A percentile compares a stretch with the other conserved stretches of the same genome.
Evolutionary conservation across 2,329 filamentous ascomycete species (phyloP).

Genomic region (Aphanoascus verrucosus): DNA sequence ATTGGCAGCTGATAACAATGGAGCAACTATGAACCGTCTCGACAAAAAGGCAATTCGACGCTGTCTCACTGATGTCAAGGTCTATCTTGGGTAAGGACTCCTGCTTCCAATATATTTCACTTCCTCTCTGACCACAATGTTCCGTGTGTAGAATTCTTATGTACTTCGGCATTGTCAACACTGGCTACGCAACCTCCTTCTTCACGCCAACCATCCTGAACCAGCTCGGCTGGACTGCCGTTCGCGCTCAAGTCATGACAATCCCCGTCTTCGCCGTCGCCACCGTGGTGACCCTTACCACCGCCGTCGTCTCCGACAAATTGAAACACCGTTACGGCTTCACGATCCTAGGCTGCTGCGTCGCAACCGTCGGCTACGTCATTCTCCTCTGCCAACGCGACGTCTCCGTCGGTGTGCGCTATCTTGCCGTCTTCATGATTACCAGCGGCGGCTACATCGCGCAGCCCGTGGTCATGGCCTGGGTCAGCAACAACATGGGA

Average conservation of each 20-base stretch:
- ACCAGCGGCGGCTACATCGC: conserved; percentile 45
- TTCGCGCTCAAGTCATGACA: conserved; percentile 40
- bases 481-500: conserved; percentile 48
- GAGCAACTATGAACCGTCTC: conserved; percentile 44
- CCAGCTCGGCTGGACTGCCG: conserved; percentile 47
- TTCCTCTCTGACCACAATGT: neutral
- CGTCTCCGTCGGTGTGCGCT: conserved; percentile 41
- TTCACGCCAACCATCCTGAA: conserved; percentile 36
- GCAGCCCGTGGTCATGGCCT: conserved; percentile 46
- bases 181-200: conserved; percentile 37
- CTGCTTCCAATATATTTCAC: neutral
- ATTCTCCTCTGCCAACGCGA: conserved; percentile 43
- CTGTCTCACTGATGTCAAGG: conserved; percentile 39
- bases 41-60: conserved; percentile 40
- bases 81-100: conserved; percentile 13
- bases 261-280: conserved; percentile 53
- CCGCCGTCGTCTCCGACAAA: conserved; percentile 42
- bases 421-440: conserved; percentile 47
- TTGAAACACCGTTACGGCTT: conserved; percentile 45
- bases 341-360: conserved; percentile 40
- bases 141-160: conserved; percentile 41
- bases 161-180: conserved; percentile 50
- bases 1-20: conserved; percentile 35
- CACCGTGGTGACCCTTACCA: conserved; percentile 46
- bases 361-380: conserved; percentile 46